Evolutionary conservation across 2,329 filamentous ascomycete genomes (phyloP).

Genomic region (Botryotinia globosa): DNA sequence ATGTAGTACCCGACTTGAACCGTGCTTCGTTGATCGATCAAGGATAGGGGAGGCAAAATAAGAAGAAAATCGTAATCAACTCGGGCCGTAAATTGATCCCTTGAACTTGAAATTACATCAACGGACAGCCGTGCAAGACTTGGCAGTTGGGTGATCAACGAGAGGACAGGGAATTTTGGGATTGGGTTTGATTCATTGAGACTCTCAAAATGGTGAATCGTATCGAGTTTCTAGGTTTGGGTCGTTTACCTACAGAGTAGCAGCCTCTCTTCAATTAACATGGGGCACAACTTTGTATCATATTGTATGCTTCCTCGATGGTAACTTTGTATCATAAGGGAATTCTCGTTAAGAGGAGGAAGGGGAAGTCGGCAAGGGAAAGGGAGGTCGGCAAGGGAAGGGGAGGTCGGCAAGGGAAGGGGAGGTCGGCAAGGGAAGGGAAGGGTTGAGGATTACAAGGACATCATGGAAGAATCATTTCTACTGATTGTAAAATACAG

Average conservation of each 20-base stretch:
- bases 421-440: too few relatives aligned
- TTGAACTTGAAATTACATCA: conserved; percentile 1
- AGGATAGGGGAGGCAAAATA: conserved; percentile 4
- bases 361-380: too few relatives aligned
- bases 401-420: too few relatives aligned
- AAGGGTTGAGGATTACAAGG: neutral
- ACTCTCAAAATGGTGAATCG: neutral
- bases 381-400: too few relatives aligned
- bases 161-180: neutral
- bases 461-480: neutral
- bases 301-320: neutral
- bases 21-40: neutral
- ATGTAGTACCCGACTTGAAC: conserved; percentile 10
- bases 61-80: conserved; percentile 5
- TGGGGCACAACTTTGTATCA: neutral
- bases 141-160: conserved; percentile 7
- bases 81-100: conserved; percentile 14
- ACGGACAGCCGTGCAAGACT: conserved; percentile 1
- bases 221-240: neutral
- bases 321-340: too few relatives aligned
- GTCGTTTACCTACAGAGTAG: too few relatives aligned
- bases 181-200: neutral
- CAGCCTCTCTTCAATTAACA: neutral
- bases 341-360: neutral
- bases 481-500: neutral